Percentiles rank a stretch among this genome's conserved stretches.
Evolutionary conservation across 768 basidiomycete species (phyloP).

Genomic region (Psilocybe tampanensis): DNA sequence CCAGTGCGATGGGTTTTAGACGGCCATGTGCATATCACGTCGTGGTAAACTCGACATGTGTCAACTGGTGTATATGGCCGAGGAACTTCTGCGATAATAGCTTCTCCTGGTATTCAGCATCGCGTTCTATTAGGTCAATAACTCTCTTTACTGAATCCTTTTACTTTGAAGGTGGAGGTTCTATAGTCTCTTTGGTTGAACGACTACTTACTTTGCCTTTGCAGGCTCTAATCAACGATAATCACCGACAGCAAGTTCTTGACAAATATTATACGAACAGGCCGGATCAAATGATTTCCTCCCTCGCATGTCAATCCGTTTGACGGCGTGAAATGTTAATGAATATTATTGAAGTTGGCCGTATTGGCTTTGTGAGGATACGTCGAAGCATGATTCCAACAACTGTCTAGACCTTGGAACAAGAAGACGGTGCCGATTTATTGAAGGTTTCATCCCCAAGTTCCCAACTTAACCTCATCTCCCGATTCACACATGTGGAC

Average conservation of each 20-base stretch:
- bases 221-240: too few relatives aligned
- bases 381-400: slow-evolving; percentile 9
- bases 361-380: slow-evolving; percentile 9
- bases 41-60: slow-evolving; percentile 8
- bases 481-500: neutral
- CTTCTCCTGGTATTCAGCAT: slow-evolving; percentile 1
- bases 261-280: neutral
- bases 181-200: neutral
- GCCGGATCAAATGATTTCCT: slow-evolving; percentile 14
- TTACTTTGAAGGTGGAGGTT: neutral
- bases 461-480: slow-evolving; percentile 9
- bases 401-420: slow-evolving; percentile 13
- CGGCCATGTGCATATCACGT: slow-evolving; percentile 7
- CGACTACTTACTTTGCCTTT: neutral
- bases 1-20: slow-evolving; percentile 10
- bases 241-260: too few relatives aligned
- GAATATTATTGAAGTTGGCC: neutral
- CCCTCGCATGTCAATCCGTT: slow-evolving; percentile 11
- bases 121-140: slow-evolving; percentile 1
- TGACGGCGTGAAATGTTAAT: slow-evolving; percentile 17
- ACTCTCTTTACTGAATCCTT: neutral
- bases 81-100: neutral
- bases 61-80: slow-evolving; percentile 1
- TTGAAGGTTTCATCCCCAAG: slow-evolving; percentile 9
- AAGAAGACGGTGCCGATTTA: slow-evolving; percentile 7